Evolutionary conservation across 257 asterid genomes (phyloP), one percentile per base, ranked within the genome.

Genomic region (Nemophila menziesii): DNA sequence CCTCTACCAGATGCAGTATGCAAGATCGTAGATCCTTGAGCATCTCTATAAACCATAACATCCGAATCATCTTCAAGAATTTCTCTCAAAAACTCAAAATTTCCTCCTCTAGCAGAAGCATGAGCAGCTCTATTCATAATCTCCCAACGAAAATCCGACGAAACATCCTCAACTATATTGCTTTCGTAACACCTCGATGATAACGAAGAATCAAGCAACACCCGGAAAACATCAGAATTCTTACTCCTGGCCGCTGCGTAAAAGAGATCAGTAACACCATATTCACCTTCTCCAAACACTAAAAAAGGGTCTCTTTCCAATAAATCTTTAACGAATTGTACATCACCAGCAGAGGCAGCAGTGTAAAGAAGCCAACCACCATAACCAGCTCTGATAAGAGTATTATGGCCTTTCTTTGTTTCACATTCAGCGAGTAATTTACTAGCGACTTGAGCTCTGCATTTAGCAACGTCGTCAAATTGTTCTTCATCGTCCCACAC

Each of bases 361-460:
- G 94, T 78, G 73, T 89, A 89, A 17, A 89, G 64, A 34, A 89
- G 92, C 98, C 98, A 89, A 10, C 98, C 98, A 2, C 98, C 98
- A 46, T 84, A 89, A 18, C 98, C 98, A 15, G 92, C 95, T 52
- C 76, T 53, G 51, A 89, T 72, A 52, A 89, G 34, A 7, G 96
- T 80, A 24, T 81, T 90, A 3, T 55, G 63, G 21, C 86, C 90
- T 41, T 51, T 56, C 48, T 49, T 65, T 20, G 54, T 48, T 16
- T 89, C 78, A 20, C 84, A 72, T 22, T 72, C 90, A 1, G 63
- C 71, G 29, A 80, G 52, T n/a, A 89, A 90, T 23, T 70, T 74
- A 2, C 42, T 49, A 0, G 98, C 98, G 23, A 89, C 90, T 6
- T 51, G 58, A 33, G 85, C 73, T 54, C 95, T 52, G 62, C 77